Evolutionary conservation across 805 yeast species (phyloP).

Genomic region (Henningerozyma blattae): DNA sequence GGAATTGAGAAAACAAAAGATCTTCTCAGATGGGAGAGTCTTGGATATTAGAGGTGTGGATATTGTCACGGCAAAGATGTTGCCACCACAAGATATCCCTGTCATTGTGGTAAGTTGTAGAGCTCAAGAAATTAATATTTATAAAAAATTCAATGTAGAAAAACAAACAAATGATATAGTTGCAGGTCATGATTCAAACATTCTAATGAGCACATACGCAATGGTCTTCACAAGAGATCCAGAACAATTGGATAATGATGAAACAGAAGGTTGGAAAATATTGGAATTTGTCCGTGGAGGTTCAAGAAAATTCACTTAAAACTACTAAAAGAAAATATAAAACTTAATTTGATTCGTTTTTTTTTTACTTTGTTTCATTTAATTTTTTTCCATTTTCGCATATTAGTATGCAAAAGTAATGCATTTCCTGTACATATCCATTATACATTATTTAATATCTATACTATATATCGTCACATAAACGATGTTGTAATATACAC

Average conservation of each 20-base stretch:
- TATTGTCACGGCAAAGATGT: slow-evolving; percentile 71
- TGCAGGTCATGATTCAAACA: slow-evolving; percentile 92
- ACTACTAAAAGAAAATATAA: neutral
- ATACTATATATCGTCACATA: too few relatives aligned
- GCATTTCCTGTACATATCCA: too few relatives aligned
- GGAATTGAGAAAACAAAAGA: slow-evolving; percentile 80
- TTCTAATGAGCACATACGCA: slow-evolving; percentile 87
- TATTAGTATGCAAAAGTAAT: too few relatives aligned
- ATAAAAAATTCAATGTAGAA: slow-evolving; percentile 76
- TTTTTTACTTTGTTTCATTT: too few relatives aligned
- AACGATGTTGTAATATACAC: too few relatives aligned
- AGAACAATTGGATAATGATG: slow-evolving; percentile 79
- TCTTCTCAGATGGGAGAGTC: slow-evolving; percentile 82
- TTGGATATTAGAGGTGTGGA: slow-evolving; percentile 94
- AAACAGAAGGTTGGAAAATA: slow-evolving; percentile 96
- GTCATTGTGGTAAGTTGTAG: slow-evolving; percentile 89
- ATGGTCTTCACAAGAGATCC: slow-evolving; percentile 90
- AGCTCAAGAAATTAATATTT: slow-evolving; percentile 90
- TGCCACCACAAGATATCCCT: slow-evolving; percentile 87
- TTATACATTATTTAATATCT: too few relatives aligned
- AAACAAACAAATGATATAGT: slow-evolving; percentile 91
- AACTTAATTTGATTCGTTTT: too few relatives aligned
- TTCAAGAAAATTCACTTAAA: slow-evolving; percentile 64
- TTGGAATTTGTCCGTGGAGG: slow-evolving; percentile 91
- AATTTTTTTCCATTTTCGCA: too few relatives aligned